These are phyloP conservation scores for Lodderomyces theae DNA, from an alignment of 1,139 yeast species.

Conservation along the genomic window DNA sequence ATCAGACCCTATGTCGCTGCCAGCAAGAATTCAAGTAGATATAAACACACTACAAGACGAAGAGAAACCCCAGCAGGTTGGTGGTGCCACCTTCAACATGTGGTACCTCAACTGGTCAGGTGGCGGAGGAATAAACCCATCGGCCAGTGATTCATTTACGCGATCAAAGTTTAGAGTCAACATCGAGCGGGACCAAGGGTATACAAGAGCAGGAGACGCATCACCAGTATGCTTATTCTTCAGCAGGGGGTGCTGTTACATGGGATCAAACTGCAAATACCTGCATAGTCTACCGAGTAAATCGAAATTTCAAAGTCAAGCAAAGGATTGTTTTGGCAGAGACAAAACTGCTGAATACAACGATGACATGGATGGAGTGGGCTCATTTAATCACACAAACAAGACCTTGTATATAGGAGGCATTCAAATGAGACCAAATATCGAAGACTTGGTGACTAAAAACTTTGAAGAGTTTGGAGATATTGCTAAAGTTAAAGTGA, in stretches of 20 bases:
- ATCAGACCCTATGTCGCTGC: constrained; percentile 18
- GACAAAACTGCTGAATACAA: constrained; percentile 79
- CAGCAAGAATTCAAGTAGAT: constrained; percentile 68
- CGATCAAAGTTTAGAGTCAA: constrained; percentile 51
- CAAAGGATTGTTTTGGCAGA: constrained; percentile 85
- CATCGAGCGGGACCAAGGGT: constrained; percentile 65
- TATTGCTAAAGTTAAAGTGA: constrained; percentile 64
- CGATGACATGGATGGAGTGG: constrained; percentile 95
- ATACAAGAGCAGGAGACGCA: constrained; percentile 59
- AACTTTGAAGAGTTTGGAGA: constrained; percentile 77
- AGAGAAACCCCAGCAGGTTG: constrained; percentile 66
- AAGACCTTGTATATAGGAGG: constrained; percentile 80
- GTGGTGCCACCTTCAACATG: constrained; percentile 76
- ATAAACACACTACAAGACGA: constrained; percentile 60
- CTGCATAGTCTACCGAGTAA: constrained; percentile 71
- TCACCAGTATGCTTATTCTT: constrained; percentile 73
- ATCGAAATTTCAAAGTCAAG: constrained; percentile 51
- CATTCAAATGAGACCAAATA: constrained; percentile 32
- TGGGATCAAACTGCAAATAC: constrained; percentile 73
- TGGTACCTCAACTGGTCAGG: constrained; percentile 92
- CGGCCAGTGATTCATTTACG: constrained; percentile 25
- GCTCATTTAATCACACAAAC: constrained; percentile 70
- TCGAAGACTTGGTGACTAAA: constrained; percentile 34
- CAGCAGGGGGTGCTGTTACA: constrained; percentile 83
- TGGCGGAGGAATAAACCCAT: constrained; percentile 41